Percentiles rank a stretch among this genome's conserved stretches.
Evolutionary conservation across 352 stramenopile species (phyloP).

Genomic region (Pythium myriotylum): DNA sequence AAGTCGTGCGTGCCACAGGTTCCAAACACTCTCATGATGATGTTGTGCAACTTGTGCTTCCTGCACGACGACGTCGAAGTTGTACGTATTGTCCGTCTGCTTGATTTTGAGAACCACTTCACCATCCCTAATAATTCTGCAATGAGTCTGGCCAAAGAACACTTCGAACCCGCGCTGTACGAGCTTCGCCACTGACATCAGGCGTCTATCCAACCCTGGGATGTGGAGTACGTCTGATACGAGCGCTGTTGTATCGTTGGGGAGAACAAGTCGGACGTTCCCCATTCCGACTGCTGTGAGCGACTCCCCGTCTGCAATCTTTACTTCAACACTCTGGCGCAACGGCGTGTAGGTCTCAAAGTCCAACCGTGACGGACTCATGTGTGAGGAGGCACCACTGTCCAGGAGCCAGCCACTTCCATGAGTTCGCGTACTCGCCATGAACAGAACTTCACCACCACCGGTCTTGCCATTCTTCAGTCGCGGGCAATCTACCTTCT

Average conservation of each 20-base stretch:
- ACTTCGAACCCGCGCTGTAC: neutral
- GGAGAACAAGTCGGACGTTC: neutral
- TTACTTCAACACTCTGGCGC: neutral
- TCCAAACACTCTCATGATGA: neutral
- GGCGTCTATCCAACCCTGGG: constrained; percentile 7
- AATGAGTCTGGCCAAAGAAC: neutral
- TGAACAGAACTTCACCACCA: neutral
- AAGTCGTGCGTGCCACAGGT: constrained; percentile 18
- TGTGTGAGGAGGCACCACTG: constrained; percentile 17
- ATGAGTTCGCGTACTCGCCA: neutral
- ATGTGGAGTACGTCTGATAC: constrained; percentile 12
- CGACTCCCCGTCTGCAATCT: constrained; percentile 10
- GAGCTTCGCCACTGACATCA: constrained; percentile 13
- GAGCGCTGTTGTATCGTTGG: neutral
- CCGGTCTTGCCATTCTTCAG: neutral
- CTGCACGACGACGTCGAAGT: neutral
- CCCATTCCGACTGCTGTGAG: neutral
- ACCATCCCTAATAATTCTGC: neutral
- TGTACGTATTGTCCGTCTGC: neutral
- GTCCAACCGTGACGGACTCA: constrained; percentile 5
- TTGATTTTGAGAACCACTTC: neutral
- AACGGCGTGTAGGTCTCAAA: constrained; percentile 10
- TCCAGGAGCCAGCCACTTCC: constrained; percentile 8
- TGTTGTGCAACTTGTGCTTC: no score
- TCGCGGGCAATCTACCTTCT: constrained; percentile 5